Evolutionary conservation across 1,139 yeast genomes (phyloP).

Genomic region (Debaryomycetaceae sp.): DNA sequence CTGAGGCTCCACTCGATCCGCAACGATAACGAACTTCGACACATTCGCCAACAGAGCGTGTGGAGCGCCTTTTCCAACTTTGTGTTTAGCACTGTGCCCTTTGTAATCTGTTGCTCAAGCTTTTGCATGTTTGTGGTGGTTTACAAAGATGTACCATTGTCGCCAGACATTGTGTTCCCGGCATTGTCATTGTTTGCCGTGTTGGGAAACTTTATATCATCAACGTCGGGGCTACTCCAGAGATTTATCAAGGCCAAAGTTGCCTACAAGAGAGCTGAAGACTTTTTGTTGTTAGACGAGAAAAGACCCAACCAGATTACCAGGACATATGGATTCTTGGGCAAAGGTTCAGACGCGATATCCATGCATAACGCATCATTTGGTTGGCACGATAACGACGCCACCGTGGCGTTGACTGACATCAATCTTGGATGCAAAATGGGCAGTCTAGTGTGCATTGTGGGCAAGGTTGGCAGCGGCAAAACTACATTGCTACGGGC

Average conservation of each 20-base stretch:
- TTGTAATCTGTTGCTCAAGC: constrained; percentile 61
- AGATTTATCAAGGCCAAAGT: constrained; percentile 16
- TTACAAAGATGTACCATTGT: constrained; percentile 51
- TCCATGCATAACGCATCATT: constrained; percentile 17
- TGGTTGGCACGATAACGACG: constrained; percentile 14
- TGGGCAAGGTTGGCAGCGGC: constrained; percentile 20
- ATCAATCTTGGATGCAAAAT: constrained; percentile 13
- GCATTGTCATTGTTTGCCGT: constrained; percentile 70
- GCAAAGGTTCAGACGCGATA: constrained; percentile 13
- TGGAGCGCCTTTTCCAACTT: constrained; percentile 57
- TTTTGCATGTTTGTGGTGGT: constrained; percentile 64
- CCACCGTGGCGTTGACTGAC: constrained; percentile 12
- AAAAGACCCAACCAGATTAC: constrained; percentile 12
- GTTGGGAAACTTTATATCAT: constrained; percentile 22
- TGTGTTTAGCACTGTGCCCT: constrained; percentile 68
- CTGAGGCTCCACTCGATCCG: constrained; percentile 60
- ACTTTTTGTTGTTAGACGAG: constrained; percentile 20
- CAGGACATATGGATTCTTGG: constrained; percentile 12
- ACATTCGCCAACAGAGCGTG: constrained; percentile 49
- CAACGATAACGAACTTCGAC: constrained; percentile 51
- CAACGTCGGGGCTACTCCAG: constrained; percentile 16
- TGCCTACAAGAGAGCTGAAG: constrained; percentile 18
- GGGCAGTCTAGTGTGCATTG: constrained; percentile 16
- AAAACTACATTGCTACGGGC: constrained; percentile 16
- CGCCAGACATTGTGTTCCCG: constrained; percentile 80